Percentiles rank a stretch among this genome's conserved stretches.
Evolutionary conservation across 805 yeast genomes (phyloP).

Genomic region (Metschnikowia kofuensis): DNA sequence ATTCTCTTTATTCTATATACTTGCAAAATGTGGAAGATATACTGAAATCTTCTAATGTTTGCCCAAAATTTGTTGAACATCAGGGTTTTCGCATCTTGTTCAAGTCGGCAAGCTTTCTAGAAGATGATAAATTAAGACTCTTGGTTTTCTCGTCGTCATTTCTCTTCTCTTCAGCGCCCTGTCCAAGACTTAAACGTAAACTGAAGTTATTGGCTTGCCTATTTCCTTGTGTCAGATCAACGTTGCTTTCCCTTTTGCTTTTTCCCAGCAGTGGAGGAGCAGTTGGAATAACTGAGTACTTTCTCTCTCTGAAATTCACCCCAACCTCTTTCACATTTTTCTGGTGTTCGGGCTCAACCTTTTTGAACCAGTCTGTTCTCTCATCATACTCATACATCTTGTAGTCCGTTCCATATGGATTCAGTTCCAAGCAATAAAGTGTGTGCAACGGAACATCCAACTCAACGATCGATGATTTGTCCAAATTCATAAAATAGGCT

Average conservation of each 20-base stretch:
- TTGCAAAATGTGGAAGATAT: too few species aligned
- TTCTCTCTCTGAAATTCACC: slow-evolving; percentile 64
- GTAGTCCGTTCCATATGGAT: slow-evolving; percentile 96
- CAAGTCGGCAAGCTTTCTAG: slow-evolving; percentile 28
- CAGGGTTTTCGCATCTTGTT: slow-evolving; percentile 28
- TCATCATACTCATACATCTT: slow-evolving; percentile 85
- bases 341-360: slow-evolving; percentile 55
- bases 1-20: too few species aligned
- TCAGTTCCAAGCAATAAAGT: slow-evolving; percentile 83
- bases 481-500: slow-evolving; percentile 85
- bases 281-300: slow-evolving; percentile 73
- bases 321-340: slow-evolving; percentile 69
- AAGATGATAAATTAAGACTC: slow-evolving; percentile 16
- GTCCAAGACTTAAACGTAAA: slow-evolving; percentile 25
- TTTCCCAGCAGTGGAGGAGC: slow-evolving; percentile 50
- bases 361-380: slow-evolving; percentile 67
- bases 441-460: slow-evolving; percentile 93
- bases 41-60: too few species aligned
- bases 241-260: slow-evolving; percentile 4
- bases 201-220: slow-evolving; percentile 20
- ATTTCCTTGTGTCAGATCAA: slow-evolving; percentile 1
- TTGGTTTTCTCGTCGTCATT: slow-evolving; percentile 6
- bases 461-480: slow-evolving; percentile 77
- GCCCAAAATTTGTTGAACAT: too few species aligned
- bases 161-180: slow-evolving; percentile 9